Evolutionary conservation across 2,329 filamentous ascomycete genomes (phyloP).

Genomic region (Stagonosporopsis vannaccii): DNA sequence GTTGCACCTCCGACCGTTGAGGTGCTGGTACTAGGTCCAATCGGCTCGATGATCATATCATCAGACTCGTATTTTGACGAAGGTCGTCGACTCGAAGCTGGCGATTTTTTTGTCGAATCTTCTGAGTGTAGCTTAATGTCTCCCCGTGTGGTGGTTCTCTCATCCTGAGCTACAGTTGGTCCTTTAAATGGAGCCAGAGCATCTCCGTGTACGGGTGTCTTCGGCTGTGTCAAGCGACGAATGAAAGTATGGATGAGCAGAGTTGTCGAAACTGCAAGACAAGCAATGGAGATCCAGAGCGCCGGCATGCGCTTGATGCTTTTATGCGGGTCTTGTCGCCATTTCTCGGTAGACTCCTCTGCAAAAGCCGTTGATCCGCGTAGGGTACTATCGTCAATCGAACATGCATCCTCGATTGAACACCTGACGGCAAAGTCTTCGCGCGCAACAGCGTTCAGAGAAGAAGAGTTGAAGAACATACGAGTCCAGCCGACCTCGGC

Average conservation of each 20-base stretch:
- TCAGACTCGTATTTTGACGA: conserved; percentile 28
- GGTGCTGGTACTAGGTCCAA: conserved; percentile 23
- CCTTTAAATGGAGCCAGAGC: neutral
- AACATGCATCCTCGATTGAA: conserved; percentile 42
- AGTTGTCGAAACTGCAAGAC: conserved; percentile 37
- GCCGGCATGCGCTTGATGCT: conserved; percentile 40
- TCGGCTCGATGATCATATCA: conserved; percentile 34
- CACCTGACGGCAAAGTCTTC: conserved; percentile 43
- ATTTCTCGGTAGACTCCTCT: conserved; percentile 32
- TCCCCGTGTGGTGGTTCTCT: neutral
- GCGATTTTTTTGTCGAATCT: neutral
- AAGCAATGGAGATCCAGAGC: conserved; percentile 43
- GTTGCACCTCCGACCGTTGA: conserved; percentile 33
- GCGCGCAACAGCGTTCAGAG: conserved; percentile 43
- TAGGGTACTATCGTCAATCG: conserved; percentile 44
- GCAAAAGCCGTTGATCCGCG: conserved; percentile 42
- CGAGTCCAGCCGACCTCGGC: conserved; percentile 57
- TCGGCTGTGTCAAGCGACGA: conserved; percentile 28
- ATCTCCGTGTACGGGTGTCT: conserved; percentile 16
- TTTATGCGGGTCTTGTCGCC: conserved; percentile 39
- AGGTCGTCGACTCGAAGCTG: conserved; percentile 7
- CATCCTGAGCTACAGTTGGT: neutral
- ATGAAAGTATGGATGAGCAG: conserved; percentile 43
- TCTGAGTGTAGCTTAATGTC: neutral
- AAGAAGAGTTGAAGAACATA: conserved; percentile 60